Conservation (phyloP, 225 moss, liverwort and hornwort genomes). For the Rhytidiadelphus loreus region DNA sequence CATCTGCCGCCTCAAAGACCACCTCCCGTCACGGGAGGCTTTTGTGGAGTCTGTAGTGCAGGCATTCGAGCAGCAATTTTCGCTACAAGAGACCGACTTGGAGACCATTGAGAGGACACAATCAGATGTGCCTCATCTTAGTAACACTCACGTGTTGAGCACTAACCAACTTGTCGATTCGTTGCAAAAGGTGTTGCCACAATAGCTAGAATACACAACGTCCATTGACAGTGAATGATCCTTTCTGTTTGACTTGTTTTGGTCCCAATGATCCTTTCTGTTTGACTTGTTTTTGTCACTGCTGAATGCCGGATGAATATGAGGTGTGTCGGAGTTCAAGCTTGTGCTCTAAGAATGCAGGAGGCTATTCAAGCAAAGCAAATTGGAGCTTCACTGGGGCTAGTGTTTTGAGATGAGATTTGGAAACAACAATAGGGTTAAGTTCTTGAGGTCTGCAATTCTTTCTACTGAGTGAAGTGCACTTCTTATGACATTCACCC, state of each 20-base stretch:
- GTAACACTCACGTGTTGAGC: conserved; percentile 24
- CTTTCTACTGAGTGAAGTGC: no score
- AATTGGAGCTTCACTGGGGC: background rate
- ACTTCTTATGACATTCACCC: background rate
- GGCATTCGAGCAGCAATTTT: conserved; percentile 56
- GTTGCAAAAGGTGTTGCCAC: background rate
- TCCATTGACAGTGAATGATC: background rate
- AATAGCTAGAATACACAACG: background rate
- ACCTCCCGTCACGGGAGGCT: conserved; percentile 50
- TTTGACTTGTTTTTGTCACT: background rate
- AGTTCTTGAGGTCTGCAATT: no score
- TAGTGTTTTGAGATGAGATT: background rate
- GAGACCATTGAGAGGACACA: conserved; percentile 21
- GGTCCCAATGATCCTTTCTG: background rate
- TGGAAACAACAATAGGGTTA: background rate
- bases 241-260: background rate
- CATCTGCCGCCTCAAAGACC: conserved; percentile 71
- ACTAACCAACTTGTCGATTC: conserved; percentile 20
- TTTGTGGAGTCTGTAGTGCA: conserved; percentile 37
- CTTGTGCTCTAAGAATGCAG: background rate
- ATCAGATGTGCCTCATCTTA: conserved; percentile 35
- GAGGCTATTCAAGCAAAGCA: background rate
- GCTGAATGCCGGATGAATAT: background rate
- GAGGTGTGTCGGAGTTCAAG: background rate
- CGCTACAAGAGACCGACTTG: conserved; percentile 33